A percentile compares a stretch with the other conserved stretches of the same genome.
phyloP scores from a whole-genome alignment of 108 stramenopile genomes.

The Nannochloropsis oceanica region DNA sequence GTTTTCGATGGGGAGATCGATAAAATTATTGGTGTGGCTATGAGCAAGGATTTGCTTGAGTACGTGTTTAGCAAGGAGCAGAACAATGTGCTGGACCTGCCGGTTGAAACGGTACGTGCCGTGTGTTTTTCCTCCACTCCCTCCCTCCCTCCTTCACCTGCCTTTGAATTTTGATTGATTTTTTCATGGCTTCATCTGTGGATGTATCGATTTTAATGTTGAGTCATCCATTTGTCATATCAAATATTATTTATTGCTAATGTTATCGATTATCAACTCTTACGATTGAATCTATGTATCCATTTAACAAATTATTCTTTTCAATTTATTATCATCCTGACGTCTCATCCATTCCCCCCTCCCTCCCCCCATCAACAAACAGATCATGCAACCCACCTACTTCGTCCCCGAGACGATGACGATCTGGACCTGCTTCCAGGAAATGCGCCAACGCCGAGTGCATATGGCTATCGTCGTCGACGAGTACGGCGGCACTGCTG shows the following conservation, averaged over 20 bases:
- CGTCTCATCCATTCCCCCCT: not conserved
- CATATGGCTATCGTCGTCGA: slow-evolving; percentile 97
- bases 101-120: not conserved
- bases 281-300: too few relatives aligned
- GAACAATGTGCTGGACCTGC: not conserved
- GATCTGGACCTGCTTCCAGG: slow-evolving; percentile 86
- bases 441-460: slow-evolving; percentile 77
- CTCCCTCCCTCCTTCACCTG: not conserved
- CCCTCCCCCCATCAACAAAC: not conserved
- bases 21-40: slow-evolving; percentile 81
- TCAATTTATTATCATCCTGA: too few relatives aligned
- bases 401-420: slow-evolving; percentile 93
- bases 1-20: slow-evolving; percentile 95
- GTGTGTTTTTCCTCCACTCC: not conserved
- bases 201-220: too few relatives aligned
- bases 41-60: slow-evolving; percentile 82
- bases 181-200: too few relatives aligned
- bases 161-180: too few relatives aligned
- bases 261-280: too few relatives aligned
- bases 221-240: too few relatives aligned
- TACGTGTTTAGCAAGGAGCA: slow-evolving; percentile 46
- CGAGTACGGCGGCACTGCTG: slow-evolving; percentile 92
- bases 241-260: too few relatives aligned
- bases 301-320: too few relatives aligned
- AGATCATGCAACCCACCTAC: slow-evolving; percentile 74